Conservation (phyloP, 345 rosid genomes). For the Dipteronia sinensis region DNA sequence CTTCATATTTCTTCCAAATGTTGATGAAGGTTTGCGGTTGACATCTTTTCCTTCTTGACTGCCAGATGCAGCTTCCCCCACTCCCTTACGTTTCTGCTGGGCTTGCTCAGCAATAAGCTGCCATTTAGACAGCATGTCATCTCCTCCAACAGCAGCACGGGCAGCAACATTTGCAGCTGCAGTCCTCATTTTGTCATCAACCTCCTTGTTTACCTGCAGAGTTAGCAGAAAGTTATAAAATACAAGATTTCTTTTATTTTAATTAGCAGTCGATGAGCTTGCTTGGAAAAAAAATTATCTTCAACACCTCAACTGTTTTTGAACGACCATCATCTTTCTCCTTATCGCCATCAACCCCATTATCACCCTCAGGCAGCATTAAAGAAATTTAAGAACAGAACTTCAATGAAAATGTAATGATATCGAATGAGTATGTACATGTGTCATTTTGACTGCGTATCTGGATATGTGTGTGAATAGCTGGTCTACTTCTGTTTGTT, state of each 20-base stretch:
- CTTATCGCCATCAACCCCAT: constrained; percentile 72
- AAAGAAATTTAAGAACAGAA: constrained; percentile 12
- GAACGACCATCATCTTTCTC: constrained; percentile 74
- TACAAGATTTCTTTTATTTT: constrained; percentile 6
- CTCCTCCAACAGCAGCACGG: constrained; percentile 95
- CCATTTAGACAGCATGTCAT: constrained; percentile 91
- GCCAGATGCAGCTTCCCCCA: constrained; percentile 43
- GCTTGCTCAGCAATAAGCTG: constrained; percentile 97
- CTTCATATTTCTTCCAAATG: constrained; percentile 50
- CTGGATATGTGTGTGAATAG: no score
- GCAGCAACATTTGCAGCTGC: constrained; percentile 99
- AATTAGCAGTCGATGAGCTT: background rate
- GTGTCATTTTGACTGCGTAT: background rate
- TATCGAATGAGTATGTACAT: background rate
- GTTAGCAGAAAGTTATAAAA: constrained; percentile 10
- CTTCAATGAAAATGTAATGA: background rate
- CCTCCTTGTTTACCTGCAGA: constrained; percentile 79
- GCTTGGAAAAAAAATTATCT: constrained; percentile 4
- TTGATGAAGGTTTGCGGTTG: constrained; percentile 37
- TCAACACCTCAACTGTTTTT: constrained; percentile 66
- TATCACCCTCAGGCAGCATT: constrained; percentile 77
- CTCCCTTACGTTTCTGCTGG: constrained; percentile 76
- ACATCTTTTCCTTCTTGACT: constrained; percentile 61
- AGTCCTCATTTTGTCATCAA: constrained; percentile 97
- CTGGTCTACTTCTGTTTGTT: background rate